A percentile compares a stretch with the other conserved stretches of the same genome.
phyloP scores from a whole-genome alignment of 2,329 filamentous ascomycete species.

The Fonsecaea multimorphosa region DNA sequence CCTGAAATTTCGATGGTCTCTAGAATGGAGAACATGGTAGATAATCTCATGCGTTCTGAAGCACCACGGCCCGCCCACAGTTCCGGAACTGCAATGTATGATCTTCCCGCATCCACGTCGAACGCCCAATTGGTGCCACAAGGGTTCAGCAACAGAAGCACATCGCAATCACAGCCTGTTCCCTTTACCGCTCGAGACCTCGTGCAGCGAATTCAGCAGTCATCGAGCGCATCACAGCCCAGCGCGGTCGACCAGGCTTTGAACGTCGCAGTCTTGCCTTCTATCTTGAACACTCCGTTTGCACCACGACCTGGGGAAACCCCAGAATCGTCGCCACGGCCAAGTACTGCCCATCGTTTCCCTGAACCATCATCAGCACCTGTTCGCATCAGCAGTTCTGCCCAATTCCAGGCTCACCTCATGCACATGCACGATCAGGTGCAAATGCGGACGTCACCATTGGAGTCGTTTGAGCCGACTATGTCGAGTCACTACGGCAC shows the following conservation, averaged over 20 bases:
- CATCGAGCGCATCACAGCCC: constrained; percentile 23
- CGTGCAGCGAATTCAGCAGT: constrained; percentile 32
- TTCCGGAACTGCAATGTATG: background rate
- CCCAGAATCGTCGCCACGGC: constrained; percentile 47
- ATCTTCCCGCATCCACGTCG: background rate
- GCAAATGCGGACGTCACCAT: constrained; percentile 32
- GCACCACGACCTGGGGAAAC: constrained; percentile 52
- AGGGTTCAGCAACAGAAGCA: constrained; percentile 11
- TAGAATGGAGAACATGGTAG: constrained; percentile 63
- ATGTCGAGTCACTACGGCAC: constrained; percentile 27
- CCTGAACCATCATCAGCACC: background rate
- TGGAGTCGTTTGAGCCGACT: constrained; percentile 23
- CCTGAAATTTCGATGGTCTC: constrained; percentile 44
- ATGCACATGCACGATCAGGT: constrained; percentile 27
- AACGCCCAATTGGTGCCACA: constrained; percentile 18
- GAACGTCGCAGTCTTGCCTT: constrained; percentile 44
- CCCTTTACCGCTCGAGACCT: constrained; percentile 32
- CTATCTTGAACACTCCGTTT: constrained; percentile 55
- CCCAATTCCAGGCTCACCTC: constrained; percentile 23
- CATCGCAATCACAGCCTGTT: constrained; percentile 8
- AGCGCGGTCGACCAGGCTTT: constrained; percentile 17
- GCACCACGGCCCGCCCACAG: constrained; percentile 41
- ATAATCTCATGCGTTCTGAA: constrained; percentile 58
- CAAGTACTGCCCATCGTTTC: constrained; percentile 39
- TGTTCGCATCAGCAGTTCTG: constrained; percentile 18